Evolutionary conservation across 129 eudicot genomes (phyloP), one percentile per base, ranked within the genome.

Genomic region (Kitagawia praeruptora): DNA sequence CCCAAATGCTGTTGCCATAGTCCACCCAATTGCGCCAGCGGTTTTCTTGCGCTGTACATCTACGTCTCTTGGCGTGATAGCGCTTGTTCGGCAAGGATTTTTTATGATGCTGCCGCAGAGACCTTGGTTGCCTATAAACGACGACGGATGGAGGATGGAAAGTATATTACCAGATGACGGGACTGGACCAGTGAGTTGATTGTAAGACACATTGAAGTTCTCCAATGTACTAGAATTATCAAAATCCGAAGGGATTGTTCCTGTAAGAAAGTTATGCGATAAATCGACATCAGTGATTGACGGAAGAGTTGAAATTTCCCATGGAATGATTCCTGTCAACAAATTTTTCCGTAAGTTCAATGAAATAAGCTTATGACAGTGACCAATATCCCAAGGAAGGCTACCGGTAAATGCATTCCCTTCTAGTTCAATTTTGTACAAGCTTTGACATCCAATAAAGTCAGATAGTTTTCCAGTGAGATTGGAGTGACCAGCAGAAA

Each of bases 251-350:
- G 99, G 98, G 71, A 96, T 92, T 10, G 93, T 79, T 37, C 99
- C 99, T 0, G 89, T 89, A 1, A 96, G 89, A 34, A 70, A 78
- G 72, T 96, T 96, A 58, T 89, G 90, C 3, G 97, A 92, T n/a
- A 92, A 83, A 87, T 96, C 99, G 5, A 96, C 95, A 64, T 90
- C 91, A 2, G 96, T 96, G 58, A 96, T 92, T 4, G 95, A 87
- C n/a, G 96, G 99, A 58, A 96, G 85, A 2, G 93, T 86, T 4
- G 99, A 92, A 39, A 96, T 90, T 84, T 96, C 98, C 99, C 98
- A 92, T 18, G 99, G 99, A 77, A 96, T 96, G 27, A 96, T 92
- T 48, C 98, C 99, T 6, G 97, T 87, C 4, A 96, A 78, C 1
- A 81, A 86, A 83, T 96, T 96, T 19, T 63, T 74, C 10, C 88